Evolutionary conservation across 129 eudicot species (phyloP), one percentile per base, ranked within the genome.

Genomic region (Deinandra increscens): DNA sequence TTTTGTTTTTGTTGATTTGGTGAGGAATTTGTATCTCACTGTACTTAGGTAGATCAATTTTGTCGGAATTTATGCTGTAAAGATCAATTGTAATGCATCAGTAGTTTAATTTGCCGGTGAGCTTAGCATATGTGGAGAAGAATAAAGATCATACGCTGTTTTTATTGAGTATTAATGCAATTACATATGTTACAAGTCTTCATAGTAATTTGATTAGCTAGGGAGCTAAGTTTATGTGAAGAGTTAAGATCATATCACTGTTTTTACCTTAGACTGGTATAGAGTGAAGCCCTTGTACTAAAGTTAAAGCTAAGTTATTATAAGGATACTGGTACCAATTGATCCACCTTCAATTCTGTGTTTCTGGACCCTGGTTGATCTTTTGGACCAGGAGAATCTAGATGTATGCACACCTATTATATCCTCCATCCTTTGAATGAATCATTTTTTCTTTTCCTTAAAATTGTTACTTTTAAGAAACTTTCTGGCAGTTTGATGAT

Each of bases 231-330:
- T 41, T 56, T 66, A n/a, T 17, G 34, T 7, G 33, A 18, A 59
- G 48, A 43, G 34, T 9, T 43, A 36, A 12, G 62, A 46, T 53
- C 29, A 63, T 39, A 61, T 46, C 29, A 5, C 62, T 44, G 23
- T 29, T 46, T 71, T 39, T 19, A 17, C 49, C 2, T 1, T 50
- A 62, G 50, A 18, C 13, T 41, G 48, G 20, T 74, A 64, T 54
- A 51, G 64, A 51, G 65, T 74, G 55, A 64, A 74, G 65, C 15
- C 37, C 5, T 2, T 74, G 31, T 62, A 1, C 51, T 74, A 5
- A 51, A 14, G 49, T 49, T 9, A 60, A 73, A 48, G 51, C 41
- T 61, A 20, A 48, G 39, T 10, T 36, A 71, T 10, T 36, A 71
- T 71, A 18, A 37, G 70, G 54, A 53, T 13, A 11, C 12, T 37